phyloP scores from a whole-genome alignment of 2,329 filamentous ascomycete species.

The Aphanoascus verrucosus region DNA sequence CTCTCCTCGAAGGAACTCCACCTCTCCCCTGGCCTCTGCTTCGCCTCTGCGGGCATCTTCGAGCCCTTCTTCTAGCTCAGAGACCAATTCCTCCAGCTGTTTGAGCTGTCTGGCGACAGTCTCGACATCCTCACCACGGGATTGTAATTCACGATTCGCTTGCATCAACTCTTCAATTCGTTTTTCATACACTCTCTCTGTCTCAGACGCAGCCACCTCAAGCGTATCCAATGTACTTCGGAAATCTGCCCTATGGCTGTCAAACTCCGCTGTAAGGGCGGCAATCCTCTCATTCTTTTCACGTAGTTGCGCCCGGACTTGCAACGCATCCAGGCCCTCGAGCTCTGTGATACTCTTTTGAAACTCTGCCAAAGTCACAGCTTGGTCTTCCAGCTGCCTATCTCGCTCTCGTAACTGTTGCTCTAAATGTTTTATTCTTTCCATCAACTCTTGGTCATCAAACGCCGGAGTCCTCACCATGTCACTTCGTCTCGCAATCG shows the following conservation, averaged over 20 bases:
- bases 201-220: constrained; percentile 90
- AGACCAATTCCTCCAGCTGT: constrained; percentile 89
- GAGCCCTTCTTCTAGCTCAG: constrained; percentile 90
- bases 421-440: constrained; percentile 63
- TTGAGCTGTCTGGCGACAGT: constrained; percentile 84
- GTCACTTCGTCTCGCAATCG: constrained; percentile 25
- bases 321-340: constrained; percentile 62
- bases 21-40: constrained; percentile 87
- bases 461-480: constrained; percentile 17
- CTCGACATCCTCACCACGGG: constrained; percentile 79
- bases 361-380: constrained; percentile 74
- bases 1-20: constrained; percentile 88
- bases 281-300: constrained; percentile 97
- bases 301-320: constrained; percentile 69
- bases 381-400: constrained; percentile 78
- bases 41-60: constrained; percentile 91
- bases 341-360: constrained; percentile 77
- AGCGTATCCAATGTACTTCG: constrained; percentile 92
- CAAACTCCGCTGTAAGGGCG: constrained; percentile 86
- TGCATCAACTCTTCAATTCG: constrained; percentile 52
- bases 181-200: constrained; percentile 78
- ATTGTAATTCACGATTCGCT: constrained; percentile 72
- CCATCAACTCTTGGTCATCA: constrained; percentile 41
- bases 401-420: constrained; percentile 73
- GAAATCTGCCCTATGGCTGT: constrained; percentile 89